Evolutionary conservation across 768 basidiomycete genomes (phyloP), one percentile per base, ranked within the genome.

Genomic region (Daedaleopsis sinensis): DNA sequence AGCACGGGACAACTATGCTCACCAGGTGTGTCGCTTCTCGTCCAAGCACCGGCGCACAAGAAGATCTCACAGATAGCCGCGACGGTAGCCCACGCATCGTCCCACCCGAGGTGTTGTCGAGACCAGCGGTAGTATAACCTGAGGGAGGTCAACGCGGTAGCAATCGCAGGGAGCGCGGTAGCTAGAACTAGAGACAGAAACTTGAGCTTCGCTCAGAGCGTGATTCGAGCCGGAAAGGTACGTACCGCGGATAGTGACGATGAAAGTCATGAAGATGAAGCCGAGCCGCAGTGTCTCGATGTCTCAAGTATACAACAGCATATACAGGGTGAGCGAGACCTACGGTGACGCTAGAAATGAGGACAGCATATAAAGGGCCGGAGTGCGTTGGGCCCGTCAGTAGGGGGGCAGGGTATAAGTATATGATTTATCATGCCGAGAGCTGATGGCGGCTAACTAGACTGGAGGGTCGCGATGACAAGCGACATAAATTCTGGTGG

Each of bases 41-140:
- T 54, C 65, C 65, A 66, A 19, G 65, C 65, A n/a, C 65, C 65
- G n/a, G 61, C 58, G 23, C 50, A 36, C 39, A 62, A 23, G 58
- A 66, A 62, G 47, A 60, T 24, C 19, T 32, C 55, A 24, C 58
- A 51, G 15, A 60, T 3, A 35, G 62, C 50, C 4, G 51, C 55
- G n/a, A 60, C 44, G 8, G 65, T 58, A 8, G 61, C 65, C 65
- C 65, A 66, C 6, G 61, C 65, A 32, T 66, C 65, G 36, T 66
- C 65, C 42, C 47, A 59, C 11, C 65, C 65, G 21, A 66, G 49
- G 48, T 63, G 65, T 24, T 55, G 52, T 37, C 65, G 52, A 2
- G 53, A 32, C 55, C 51, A 56, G 4, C 65, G 57, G 32, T 62
- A 66, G 21, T 59, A 60, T 8, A 66, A 19, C 32, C 65, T 44